These are phyloP conservation scores for Alternaria arborescens DNA, from an alignment of 2,329 filamentous ascomycete genomes.

Conservation along the genomic window DNA sequence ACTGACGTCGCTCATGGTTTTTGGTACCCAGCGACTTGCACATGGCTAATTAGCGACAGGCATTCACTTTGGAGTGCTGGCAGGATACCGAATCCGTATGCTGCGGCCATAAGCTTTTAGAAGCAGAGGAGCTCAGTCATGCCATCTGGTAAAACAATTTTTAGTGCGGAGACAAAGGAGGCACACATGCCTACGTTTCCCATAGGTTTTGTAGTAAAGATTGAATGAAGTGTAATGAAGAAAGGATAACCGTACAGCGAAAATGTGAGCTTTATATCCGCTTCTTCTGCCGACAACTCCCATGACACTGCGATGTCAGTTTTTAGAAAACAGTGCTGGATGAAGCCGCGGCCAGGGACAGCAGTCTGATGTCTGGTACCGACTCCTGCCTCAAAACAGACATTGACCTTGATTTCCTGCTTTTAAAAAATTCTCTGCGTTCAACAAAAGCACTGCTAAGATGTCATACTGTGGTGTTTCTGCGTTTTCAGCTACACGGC, in stretches of 20 bases:
- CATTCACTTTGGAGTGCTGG: background rate
- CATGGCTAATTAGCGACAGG: background rate
- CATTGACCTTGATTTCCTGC: accelerated
- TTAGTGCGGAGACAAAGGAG: background rate
- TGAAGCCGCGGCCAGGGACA: accelerated
- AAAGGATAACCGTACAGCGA: background rate
- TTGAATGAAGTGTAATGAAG: background rate
- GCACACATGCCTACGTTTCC: background rate
- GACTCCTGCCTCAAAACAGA: background rate
- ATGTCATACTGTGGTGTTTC: too few species aligned
- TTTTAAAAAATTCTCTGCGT: background rate
- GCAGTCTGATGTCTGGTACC: background rate
- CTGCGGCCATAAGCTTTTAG: accelerated
- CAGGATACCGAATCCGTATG: background rate
- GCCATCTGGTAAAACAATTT: accelerated
- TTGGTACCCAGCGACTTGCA: background rate
- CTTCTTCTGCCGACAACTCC: background rate
- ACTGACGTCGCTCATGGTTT: too few species aligned
- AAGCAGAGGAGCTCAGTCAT: too few species aligned
- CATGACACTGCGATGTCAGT: accelerated
- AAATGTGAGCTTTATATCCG: background rate
- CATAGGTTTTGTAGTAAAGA: background rate
- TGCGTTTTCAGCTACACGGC: accelerated
- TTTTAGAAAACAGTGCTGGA: background rate
- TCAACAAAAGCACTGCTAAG: background rate